A percentile compares a stretch with the other conserved stretches of the same genome.
Conservation (phyloP, 345 rosid species). For the Sonneratia alba region DNA sequence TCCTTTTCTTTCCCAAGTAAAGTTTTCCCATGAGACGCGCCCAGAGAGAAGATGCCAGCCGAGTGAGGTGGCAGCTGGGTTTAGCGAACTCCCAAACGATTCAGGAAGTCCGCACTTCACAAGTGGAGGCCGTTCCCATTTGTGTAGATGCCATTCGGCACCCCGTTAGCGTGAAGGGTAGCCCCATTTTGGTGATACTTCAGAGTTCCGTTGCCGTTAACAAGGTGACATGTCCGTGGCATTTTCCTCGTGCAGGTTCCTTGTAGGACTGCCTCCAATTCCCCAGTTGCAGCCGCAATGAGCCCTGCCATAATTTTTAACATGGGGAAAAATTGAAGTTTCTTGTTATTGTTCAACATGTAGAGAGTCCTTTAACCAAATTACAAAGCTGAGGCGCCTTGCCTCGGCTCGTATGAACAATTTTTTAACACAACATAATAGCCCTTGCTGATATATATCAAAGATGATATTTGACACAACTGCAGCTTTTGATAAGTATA, state of each 20-base stretch:
- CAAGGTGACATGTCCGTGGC: not conserved
- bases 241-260: conserved; percentile 25
- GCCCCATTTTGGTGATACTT: conserved; percentile 37
- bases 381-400: not conserved
- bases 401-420: not conserved
- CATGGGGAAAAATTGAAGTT: not conserved
- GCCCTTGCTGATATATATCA: not conserved
- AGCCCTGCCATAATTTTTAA: conserved; percentile 41
- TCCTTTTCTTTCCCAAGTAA: not conserved
- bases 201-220: conserved; percentile 22
- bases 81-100: not conserved
- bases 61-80: not conserved
- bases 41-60: not conserved
- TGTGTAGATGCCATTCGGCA: conserved; percentile 42
- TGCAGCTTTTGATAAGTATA: not conserved
- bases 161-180: conserved; percentile 35
- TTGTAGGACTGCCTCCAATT: conserved; percentile 41
- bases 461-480: not conserved
- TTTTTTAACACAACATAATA: not conserved
- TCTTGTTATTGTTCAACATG: not conserved
- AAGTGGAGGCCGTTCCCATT: conserved; percentile 50
- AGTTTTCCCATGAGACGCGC: not conserved
- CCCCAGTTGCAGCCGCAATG: conserved; percentile 70
- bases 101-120: conserved; percentile 16
- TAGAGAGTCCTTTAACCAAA: not conserved